Percentiles rank a stretch among this genome's conserved stretches.
Evolutionary conservation across 768 basidiomycete genomes (phyloP).

Genomic region (Amylocystis lapponica): DNA sequence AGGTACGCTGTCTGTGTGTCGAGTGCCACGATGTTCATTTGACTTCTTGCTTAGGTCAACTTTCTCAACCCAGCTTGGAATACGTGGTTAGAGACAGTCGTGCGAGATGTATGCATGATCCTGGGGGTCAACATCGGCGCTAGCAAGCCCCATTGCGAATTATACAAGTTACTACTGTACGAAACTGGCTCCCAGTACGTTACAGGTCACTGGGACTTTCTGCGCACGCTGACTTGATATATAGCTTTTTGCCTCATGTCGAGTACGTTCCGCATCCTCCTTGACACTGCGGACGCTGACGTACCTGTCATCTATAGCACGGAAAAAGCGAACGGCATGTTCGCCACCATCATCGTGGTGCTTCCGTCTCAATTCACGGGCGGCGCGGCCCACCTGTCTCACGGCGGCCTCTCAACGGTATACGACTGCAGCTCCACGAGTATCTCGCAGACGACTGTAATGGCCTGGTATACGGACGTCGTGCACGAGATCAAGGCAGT

Average conservation of each 20-base stretch:
- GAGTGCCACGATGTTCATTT: neutral
- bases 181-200: slow-evolving; percentile 46
- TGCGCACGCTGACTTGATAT: neutral
- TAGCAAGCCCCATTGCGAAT: slow-evolving; percentile 29
- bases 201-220: too few relatives aligned
- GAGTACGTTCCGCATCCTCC: slow-evolving; percentile 32
- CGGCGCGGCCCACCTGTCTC: slow-evolving; percentile 39
- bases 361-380: slow-evolving; percentile 43
- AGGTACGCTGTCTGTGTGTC: slow-evolving; percentile 7
- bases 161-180: slow-evolving; percentile 45
- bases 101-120: slow-evolving; percentile 26
- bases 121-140: slow-evolving; percentile 31
- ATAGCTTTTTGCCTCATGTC: slow-evolving; percentile 38
- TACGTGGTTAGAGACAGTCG: slow-evolving; percentile 26
- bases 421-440: slow-evolving; percentile 33
- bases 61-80: slow-evolving; percentile 40
- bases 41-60: slow-evolving; percentile 20
- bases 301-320: slow-evolving; percentile 29
- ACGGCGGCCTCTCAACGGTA: slow-evolving; percentile 26
- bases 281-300: neutral
- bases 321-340: slow-evolving; percentile 43
- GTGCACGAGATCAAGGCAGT: slow-evolving; percentile 44
- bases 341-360: slow-evolving; percentile 44
- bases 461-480: slow-evolving; percentile 52
- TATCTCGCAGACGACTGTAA: slow-evolving; percentile 28